Evolutionary conservation across 148 eudicot species (phyloP), one percentile per base, ranked within the genome.

Genomic region (Euryodendron excelsum): DNA sequence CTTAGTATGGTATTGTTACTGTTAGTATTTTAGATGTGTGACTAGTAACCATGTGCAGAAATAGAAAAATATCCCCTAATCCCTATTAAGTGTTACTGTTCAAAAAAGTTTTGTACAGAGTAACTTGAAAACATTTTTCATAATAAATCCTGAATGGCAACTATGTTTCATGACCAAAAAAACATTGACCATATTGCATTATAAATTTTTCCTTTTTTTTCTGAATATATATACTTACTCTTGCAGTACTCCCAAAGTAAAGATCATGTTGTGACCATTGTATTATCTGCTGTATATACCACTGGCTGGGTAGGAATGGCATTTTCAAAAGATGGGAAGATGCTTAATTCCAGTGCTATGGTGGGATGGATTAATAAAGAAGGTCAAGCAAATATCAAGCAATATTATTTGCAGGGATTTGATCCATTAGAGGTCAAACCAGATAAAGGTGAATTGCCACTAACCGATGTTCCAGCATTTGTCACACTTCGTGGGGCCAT

Each of bases 241-340:
- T 61, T 89, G 77, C 95, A 96, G 99, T 88, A 91, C 75, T 90
- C 93, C 55, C 96, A 91, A 81, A 85, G 86, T 81, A 78, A 89
- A 61, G 94, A 93, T 52, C 72, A 93, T 76, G 89, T 80, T 37
- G 82, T 96, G 69, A 96, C 93, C 23, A 79, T 96, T 34, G 84
- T 96, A 53, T 39, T 96, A 80, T 96, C 99, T 58, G 89, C 98
- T 48, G 61, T 80, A 65, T 96, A 96, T 86, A 96, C 98, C 18
- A 82, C 86, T 15, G 99, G 99, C 77, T 96, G 98, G 98, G 98
- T 96, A 13, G 99, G 98, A 28, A 90, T 96, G 20, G 99, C 92
- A 0, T 91, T 96, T 52, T 96, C 99, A 7, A 90, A 84, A 76
- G 82, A 93, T 52, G 99, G 99, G n/a, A 89, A 82, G 90, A 96